Conservation (phyloP, 2,329 filamentous ascomycete species). For the Colletotrichum abscissum region DNA sequence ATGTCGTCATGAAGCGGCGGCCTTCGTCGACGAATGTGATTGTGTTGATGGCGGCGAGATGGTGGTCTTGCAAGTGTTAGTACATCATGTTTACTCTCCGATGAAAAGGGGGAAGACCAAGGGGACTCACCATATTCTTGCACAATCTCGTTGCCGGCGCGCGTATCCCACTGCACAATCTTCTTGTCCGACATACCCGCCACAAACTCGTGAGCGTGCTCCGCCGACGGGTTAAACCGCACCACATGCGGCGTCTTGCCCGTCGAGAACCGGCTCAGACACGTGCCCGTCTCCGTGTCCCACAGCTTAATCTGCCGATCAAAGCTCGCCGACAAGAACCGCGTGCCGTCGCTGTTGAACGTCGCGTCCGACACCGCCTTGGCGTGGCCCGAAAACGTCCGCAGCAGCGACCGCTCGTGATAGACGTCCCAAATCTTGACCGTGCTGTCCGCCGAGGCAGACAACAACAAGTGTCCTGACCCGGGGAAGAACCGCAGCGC, state of each 20-base stretch:
- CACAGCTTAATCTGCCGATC: slow-evolving; percentile 97
- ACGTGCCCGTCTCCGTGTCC: slow-evolving; percentile 96
- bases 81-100: neutral
- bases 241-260: slow-evolving; percentile 96
- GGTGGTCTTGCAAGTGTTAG: slow-evolving; percentile 72
- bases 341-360: slow-evolving; percentile 84
- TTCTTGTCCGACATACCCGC: slow-evolving; percentile 99
- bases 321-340: slow-evolving; percentile 92
- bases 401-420: slow-evolving; percentile 86
- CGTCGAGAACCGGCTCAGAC: slow-evolving; percentile 88
- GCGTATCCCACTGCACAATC: slow-evolving; percentile 95
- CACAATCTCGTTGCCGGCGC: slow-evolving; percentile 80
- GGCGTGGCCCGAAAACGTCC: slow-evolving; percentile 90
- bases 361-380: slow-evolving; percentile 91
- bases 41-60: slow-evolving; percentile 97
- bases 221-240: slow-evolving; percentile 86
- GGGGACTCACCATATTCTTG: slow-evolving; percentile 77
- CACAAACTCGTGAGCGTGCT: slow-evolving; percentile 88
- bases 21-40: slow-evolving; percentile 96
- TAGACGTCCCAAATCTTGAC: slow-evolving; percentile 97
- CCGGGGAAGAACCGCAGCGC: slow-evolving; percentile 89
- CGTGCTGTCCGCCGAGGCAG: slow-evolving; percentile 88
- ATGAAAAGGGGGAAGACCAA: too few species aligned
- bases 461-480: slow-evolving; percentile 89
- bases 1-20: slow-evolving; percentile 96